Evolutionary conservation across 1,284 basidiomycete species (phyloP), one percentile per base, ranked within the genome.

Genomic region (Trametes pubescens): DNA sequence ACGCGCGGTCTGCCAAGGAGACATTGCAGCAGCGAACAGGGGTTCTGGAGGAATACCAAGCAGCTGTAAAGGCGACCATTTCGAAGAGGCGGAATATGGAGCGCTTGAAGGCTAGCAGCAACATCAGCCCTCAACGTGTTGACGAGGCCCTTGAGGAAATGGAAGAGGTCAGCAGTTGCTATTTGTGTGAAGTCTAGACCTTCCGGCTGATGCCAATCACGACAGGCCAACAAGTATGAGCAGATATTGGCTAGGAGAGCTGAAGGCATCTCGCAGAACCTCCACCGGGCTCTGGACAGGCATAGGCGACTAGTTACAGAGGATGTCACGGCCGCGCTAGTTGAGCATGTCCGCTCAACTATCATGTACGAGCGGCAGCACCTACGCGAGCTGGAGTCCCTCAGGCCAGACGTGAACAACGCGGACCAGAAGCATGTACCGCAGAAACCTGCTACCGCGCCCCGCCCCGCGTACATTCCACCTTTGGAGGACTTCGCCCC

Each of bases 101-200:
- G 74, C 87, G 95, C 49, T 77, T 98, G 72, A 96, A 96, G 75
- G 91, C 92, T 1, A 95, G 92, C 71, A 89, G 89, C 13, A 95
- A 88, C 70, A 96, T 98, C 64, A 87, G 90, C 61, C 86, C 92
- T 13, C 88, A 93, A 62, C 90, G 89, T 62, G 96, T 97, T 5
- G 95, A 98, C 74, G 95, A 97, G 72, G 95, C 96, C 0, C 78
- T 98, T 51, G 93, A 94, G 74, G 96, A 98, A 65, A 88, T 98
- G 79, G 92, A 96, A 77, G 95, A 98, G 87, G 94, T 94, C 7
- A 2, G 29, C 8, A n/a, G 22, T 2, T 34, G 0, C 13, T 8
- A 13, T 16, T 13, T 16, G n/a, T 14, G 9, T n/a, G 14, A 14
- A 2, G 37, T 11, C 37, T 38, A 11, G 10, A 38, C 14, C 44